Evolutionary conservation across 2,329 filamentous ascomycete genomes (phyloP).

Genomic region (Hymenoscyphus albidus): DNA sequence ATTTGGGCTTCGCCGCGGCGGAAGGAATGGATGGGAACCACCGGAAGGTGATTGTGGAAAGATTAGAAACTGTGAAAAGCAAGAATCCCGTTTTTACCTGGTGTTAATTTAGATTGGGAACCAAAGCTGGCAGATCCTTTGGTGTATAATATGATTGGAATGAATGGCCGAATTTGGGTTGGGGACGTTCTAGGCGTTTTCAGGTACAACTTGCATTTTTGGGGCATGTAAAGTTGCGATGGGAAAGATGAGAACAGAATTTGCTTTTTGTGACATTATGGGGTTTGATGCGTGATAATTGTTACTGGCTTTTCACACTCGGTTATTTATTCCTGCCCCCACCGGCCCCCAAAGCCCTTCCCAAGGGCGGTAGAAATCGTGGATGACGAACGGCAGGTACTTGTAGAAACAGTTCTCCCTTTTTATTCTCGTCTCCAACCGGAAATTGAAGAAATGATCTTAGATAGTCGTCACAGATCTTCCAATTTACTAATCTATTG

Average conservation of each 20-base stretch:
- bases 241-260: not conserved
- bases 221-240: not conserved
- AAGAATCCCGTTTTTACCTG: slow-evolving; percentile 96
- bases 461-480: too few relatives aligned
- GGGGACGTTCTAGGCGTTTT: not conserved
- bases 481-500: too few relatives aligned
- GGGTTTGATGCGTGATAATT: too few relatives aligned
- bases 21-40: slow-evolving; percentile 89
- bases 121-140: slow-evolving; percentile 2
- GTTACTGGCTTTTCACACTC: too few relatives aligned
- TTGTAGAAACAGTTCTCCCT: too few relatives aligned
- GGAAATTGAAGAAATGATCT: too few relatives aligned
- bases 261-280: not conserved
- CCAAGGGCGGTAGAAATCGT: too few relatives aligned
- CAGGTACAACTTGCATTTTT: not conserved
- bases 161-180: not conserved
- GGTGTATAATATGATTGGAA: slow-evolving; percentile 15
- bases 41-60: slow-evolving; percentile 93
- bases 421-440: too few relatives aligned
- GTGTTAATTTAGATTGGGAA: slow-evolving; percentile 56
- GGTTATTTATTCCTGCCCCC: too few relatives aligned
- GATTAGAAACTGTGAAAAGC: slow-evolving; percentile 91
- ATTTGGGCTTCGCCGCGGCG: slow-evolving; percentile 89
- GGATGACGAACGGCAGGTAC: too few relatives aligned
- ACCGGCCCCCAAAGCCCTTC: too few relatives aligned